These are phyloP conservation scores for Conringia planisiliqua DNA, from an alignment of 345 rosid species.

Conservation along the genomic window DNA sequence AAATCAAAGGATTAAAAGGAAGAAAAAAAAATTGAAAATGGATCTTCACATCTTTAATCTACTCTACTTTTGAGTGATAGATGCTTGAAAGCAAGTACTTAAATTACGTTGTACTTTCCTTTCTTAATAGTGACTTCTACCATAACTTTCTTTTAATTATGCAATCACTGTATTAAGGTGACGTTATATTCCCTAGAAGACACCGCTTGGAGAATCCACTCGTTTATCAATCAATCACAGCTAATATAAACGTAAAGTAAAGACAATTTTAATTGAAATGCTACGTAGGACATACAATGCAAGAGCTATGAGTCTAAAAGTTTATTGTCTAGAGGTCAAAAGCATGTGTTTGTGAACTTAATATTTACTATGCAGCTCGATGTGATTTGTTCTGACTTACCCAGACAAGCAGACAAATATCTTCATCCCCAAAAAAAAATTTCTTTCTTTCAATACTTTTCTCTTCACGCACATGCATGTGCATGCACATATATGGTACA, in stretches of 20 bases:
- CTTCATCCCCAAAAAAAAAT: constrained; percentile 7
- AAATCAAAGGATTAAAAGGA: too few species aligned
- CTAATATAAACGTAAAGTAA: not conserved
- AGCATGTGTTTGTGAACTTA: not conserved
- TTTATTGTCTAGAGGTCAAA: constrained; percentile 16
- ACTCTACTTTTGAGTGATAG: not conserved
- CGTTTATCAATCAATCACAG: constrained; percentile 11
- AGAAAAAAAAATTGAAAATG: too few species aligned
- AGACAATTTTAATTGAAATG: not conserved
- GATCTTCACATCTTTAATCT: too few species aligned
- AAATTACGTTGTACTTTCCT: not conserved
- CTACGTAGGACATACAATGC: constrained; percentile 2
- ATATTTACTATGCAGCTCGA: constrained; percentile 24
- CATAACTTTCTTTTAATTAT: not conserved
- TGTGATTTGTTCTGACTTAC: constrained; percentile 31
- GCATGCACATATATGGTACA: constrained; percentile 15
- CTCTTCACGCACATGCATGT: constrained; percentile 22
- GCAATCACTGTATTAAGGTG: not conserved
- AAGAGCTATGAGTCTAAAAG: not conserved
- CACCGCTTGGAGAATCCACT: not conserved
- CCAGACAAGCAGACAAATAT: constrained; percentile 32
- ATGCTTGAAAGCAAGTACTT: not conserved
- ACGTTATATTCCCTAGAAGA: not conserved
- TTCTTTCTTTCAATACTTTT: not conserved
- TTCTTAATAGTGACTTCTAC: not conserved